Base-by-base conservation (phyloP, 129 eudicot genomes). In the Logfia minima region DNA sequence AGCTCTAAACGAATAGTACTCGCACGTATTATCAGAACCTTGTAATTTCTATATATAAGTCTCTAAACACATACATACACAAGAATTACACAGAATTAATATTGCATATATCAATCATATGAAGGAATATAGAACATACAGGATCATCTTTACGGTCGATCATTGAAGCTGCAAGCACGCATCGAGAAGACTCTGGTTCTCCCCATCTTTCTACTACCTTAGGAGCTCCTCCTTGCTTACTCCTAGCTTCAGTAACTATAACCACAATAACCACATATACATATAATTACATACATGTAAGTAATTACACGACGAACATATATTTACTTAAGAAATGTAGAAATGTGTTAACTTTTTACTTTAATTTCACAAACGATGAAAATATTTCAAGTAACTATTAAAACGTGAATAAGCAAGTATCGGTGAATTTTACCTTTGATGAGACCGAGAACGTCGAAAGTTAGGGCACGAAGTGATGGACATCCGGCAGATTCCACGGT, bases 131-230 rank as follows among this genome's bases (percentile, higher is more conserved):
- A 18, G 0, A 4, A 61, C 88, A 32, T 92, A 92, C 97, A 73
- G 99, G 99, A 78, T 92, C 85, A 21, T 74, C 35, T 82, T 89
- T 72, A 64, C 87, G 77, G 85, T 92, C 95, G 35, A 82, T 68
- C 26, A 87, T 80, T 0, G 99, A 95, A 51, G 92, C 89, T 0
- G 95, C 89, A 31, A 95, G 84, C 66, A 95, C 91, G 9, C 83
- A 75, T 64, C 81, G 82, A 14, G 96, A 88, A 28, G 97, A 61
- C 29, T 89, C 94, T 9, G 96, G 99, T 10, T 89, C 92, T 23
- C 99, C 99, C 99, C 99, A 95, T 79, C 89, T 82, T 82, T 95
- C 96, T 37, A 95, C 97, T 79, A 95, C 87, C 83, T 89, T 88
- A 51, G 97, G 83, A 69, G 78, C 84, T 41, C 86, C 96, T 26